phyloP scores from a whole-genome alignment of 2,329 filamentous ascomycete genomes.

The Didymella segeticola region DNA sequence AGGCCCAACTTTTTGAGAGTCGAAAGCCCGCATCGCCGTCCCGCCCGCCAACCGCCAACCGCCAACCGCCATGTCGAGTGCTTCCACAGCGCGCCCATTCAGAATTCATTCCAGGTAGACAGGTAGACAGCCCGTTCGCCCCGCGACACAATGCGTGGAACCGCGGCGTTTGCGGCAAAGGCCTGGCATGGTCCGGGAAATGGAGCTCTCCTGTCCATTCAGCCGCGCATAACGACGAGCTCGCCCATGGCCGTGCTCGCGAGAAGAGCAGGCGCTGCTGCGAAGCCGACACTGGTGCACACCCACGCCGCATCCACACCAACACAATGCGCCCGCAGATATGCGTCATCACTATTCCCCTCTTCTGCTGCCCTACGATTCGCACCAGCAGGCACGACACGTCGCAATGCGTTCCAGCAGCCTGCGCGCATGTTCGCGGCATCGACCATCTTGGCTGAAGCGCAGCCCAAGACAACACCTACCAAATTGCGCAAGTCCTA shows the following conservation, averaged over 20 bases:
- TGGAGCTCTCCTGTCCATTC: conserved; percentile 45
- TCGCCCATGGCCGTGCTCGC: conserved; percentile 20
- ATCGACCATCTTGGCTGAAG: conserved; percentile 38
- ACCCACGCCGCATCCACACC: neutral
- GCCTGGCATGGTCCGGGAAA: conserved; percentile 45
- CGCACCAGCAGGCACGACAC: conserved; percentile 28
- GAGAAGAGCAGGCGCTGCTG: conserved; percentile 25
- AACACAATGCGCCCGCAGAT: conserved; percentile 8
- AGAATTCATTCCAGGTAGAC: conserved; percentile 32
- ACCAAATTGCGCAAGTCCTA: conserved; percentile 42
- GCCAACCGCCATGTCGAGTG: conserved; percentile 39
- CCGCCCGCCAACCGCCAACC: conserved; percentile 13
- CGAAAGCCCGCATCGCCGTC: conserved; percentile 23
- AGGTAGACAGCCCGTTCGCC: conserved; percentile 37
- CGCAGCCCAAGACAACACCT: conserved; percentile 24
- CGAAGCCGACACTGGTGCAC: conserved; percentile 11
- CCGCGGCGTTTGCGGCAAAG: conserved; percentile 38
- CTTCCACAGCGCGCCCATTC: conserved; percentile 21
- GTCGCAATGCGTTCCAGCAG: conserved; percentile 35
- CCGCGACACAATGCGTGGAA: conserved; percentile 44
- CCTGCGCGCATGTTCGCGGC: conserved; percentile 37
- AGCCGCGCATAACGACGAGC: conserved; percentile 29
- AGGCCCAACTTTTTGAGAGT: conserved; percentile 39
- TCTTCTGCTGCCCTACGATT: conserved; percentile 19
- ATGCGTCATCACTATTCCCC: conserved; percentile 22